Base-by-base conservation (phyloP, 805 yeast species). In the Cephaloascus albidus region DNA sequence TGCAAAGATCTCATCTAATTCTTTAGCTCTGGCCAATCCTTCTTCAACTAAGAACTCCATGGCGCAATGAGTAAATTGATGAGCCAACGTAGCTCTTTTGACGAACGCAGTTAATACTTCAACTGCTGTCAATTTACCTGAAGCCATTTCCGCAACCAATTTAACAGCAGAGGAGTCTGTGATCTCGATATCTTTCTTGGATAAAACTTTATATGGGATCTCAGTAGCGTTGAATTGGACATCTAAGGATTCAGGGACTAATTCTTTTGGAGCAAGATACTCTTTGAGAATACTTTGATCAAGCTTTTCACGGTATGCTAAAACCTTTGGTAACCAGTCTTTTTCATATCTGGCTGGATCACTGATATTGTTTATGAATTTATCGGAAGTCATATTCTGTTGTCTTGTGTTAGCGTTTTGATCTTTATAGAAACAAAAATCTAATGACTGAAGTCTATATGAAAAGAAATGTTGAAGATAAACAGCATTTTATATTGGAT, bases 51-150 rank as follows among this genome's bases (percentile, higher is more conserved):
- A 78, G 39, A 60, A 47, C 42, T 62, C 67, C 52, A 60, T 40
- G 16, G 68, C 68, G 48, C 70, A 63, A 41, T 67, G 70, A 39
- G 81, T 74, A 49, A 76, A 69, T 47, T 76, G 78, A 43, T 85
- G 86, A 3, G 81, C 76, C 40, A 76, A 64, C 15, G 78, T 67
- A 2, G 88, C 81, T 41, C 78, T 64, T 49, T 78, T 82, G 33
- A 80, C 81, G 50, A 70, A 81, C 0, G 86, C 86, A 47, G 62
- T 71, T 44, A 74, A 65, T 15, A 79, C 77, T 30, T 70, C 68
- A 4, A 66, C 70, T 0, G 85, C 67, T 19, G 72, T 48, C 40
- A 72, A 52, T 32, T 70, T 63, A 5, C 76, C 74, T 3, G 57
- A 40, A 17, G 75, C 69, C 40, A 81, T 70, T 44, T 64, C 58